Conservation (phyloP, 179 eudicot species). For the Silene vulgaris region DNA sequence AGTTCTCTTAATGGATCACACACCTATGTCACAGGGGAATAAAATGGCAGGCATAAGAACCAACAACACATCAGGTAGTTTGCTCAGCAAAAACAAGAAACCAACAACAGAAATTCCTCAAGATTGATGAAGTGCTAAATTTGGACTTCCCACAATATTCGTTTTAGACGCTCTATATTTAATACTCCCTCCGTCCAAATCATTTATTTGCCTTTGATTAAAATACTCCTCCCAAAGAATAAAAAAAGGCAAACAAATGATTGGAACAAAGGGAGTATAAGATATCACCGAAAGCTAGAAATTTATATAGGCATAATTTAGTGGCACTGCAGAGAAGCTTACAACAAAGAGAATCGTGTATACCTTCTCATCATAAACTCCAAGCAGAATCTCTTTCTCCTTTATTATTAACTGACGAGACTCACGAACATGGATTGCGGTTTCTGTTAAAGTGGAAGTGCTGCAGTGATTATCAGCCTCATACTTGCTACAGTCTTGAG, state of each 20-base stretch:
- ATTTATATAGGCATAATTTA: not conserved
- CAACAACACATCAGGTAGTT: too few species aligned
- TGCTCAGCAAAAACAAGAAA: not conserved
- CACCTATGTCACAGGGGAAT: constrained; percentile 37
- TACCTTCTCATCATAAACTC: constrained; percentile 56
- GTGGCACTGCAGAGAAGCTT: not conserved
- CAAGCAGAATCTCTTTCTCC: constrained; percentile 57
- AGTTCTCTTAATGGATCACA: constrained; percentile 52
- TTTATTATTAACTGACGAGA: constrained; percentile 51
- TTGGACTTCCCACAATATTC: not conserved
- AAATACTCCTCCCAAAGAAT: too few species aligned
- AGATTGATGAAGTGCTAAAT: not conserved
- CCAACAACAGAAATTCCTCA: not conserved
- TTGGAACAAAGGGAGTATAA: not conserved
- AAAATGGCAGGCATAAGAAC: constrained; percentile 5
- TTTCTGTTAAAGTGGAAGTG: constrained; percentile 51
- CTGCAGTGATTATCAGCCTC: constrained; percentile 47
- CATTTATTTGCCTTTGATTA: too few species aligned
- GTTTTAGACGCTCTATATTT: not conserved
- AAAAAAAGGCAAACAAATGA: too few species aligned
- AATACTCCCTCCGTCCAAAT: too few species aligned
- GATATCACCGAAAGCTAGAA: not conserved
- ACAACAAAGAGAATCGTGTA: not conserved
- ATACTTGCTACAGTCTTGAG: constrained; percentile 70
- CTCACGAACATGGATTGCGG: constrained; percentile 49